Base-by-base conservation (phyloP, 495 filamentous ascomycete species). In the Penicillium taxi region DNA sequence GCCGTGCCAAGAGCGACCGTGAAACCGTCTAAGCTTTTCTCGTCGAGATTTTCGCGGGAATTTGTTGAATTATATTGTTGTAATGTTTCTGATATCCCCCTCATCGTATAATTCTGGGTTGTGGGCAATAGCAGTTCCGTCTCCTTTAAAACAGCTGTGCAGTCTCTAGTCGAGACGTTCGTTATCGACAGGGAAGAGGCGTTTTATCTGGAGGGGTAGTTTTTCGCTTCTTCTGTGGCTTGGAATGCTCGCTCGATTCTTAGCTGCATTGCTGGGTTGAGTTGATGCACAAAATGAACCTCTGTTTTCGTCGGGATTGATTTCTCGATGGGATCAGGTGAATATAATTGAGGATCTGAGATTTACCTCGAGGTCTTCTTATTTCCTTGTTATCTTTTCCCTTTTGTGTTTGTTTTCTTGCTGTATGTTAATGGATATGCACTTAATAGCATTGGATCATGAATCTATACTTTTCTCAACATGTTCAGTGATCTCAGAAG, bases 1-100 rank as follows among this genome's bases (percentile, higher is more conserved):
- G 44, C 37, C 69, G 81, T 29, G 58, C 61, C 37, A 67, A 70
- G 58, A 55, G 62, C 37, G 60, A 68, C 24, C 63, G 63, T 17
- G 56, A 67, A 41, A 35, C 49, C 16, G 64, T 53, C 3, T 70
- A 61, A 54, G 42, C 29, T 30, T 13, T 13, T 40, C 29, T 22
- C 15, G 7, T 2, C 39, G 22, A 28, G n/a, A n/a, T n/a, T n/a
- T n/a, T n/a, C n/a, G n/a, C 18, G 17, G 14, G 31, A 37, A 42
- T 35, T 27, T 23, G 36, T 16, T 29, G 37, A 23, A n/a, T n/a
- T 22, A 9, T 27, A 20, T 32, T 22, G 37, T 51, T 45, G 48
- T 58, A 52, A 55, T 52, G 38, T 48, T 56, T 52, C 47, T 53
- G 59, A 66, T 66, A 66, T 57, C 60, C 59, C 45, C 44, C 35